Evolutionary conservation across 345 rosid species (phyloP), one percentile per base, ranked within the genome.

Genomic region (Citropsis articulata): DNA sequence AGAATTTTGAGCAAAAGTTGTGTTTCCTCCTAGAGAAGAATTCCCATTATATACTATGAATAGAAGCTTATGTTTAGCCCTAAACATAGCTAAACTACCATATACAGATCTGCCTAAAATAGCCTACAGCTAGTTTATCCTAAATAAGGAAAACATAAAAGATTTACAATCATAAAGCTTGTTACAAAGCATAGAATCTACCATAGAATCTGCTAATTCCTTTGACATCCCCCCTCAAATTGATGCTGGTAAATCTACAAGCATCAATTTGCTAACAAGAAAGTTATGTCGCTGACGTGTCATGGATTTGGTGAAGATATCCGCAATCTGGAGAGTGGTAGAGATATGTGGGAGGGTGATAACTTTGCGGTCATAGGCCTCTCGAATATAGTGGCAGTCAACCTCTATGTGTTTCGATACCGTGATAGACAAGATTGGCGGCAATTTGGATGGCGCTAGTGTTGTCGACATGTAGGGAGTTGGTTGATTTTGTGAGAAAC

Each of bases 361-460:
- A 48, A 48, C 53, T 48, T 14, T 18, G 27, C 9, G 10, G 28
- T 57, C 12, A n/a, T 57, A 57, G 27, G 62, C 27, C 60, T 57
- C 4, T 2, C 62, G 0, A 22, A n/a, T 57, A 22, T 27, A 57
- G 9, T n/a, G 25, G 13, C 1, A 65, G 42, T 79, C 45, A 21
- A 56, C 62, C 28, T 73, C 24, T 8, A 79, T 56, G 27, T 79
- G 73, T 22, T 66, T 73, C 2, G n/a, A n/a, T 72, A 14, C 50
- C 28, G 33, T 78, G 80, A 12, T 38, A 78, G 18, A 71, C 22
- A 12, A 2, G 80, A 24, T 71, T 62, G 10, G 35, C 36, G 1
- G 10, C 4, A 70, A 69, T 71, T 25, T 71, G 73, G 8, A 68
- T 77, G 13, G 7, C 72, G 71, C 59, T 70, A 2, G 56, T 79